Base-by-base conservation (phyloP, 345 rosid species). In the Lumnitzera littorea region DNA sequence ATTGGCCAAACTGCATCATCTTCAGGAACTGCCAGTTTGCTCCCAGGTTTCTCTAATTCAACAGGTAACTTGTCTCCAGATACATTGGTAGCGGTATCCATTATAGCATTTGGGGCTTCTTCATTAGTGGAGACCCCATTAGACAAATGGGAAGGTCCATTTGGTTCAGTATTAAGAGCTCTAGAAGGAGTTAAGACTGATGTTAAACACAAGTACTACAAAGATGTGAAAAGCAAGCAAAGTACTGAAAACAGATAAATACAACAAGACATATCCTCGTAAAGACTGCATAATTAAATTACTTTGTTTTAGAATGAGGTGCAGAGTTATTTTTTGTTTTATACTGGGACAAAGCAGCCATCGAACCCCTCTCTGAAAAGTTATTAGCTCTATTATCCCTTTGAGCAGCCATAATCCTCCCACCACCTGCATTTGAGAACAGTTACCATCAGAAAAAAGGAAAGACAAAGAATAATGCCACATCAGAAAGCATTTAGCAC, bases 331-430 rank as follows among this genome's bases (percentile, higher is more conserved):
- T 72, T 64, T 76, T 83, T 36, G 61, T 69, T 79, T 72, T 80
- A 69, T 59, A 82, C 16, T 60, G 55, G 58, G 65, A 53, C 56
- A 67, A 51, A 15, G 79, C 50, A 15, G 59, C 52, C 62, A 69
- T 68, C 29, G 75, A 57, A 55, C 77, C 78, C 69, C 84, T 73
- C 50, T 74, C 78, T 46, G 56, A 29, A n/a, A 55, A 65, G 67
- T 63, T 72, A 68, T 57, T 67, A 61, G 52, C 61, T 63, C 85
- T 88, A 75, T 70, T 88, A 48, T 78, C 98, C 77, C 88, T 80
- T 60, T 73, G 76, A 50, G 73, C 12, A 69, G 75, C 63, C 15
- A 72, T 69, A 76, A 53, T 70, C 76, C 84, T 79, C 58, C 78
- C 82, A 61, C 80, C 77, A 55, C 78, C 72, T 61, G 74, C 69